phyloP scores from a whole-genome alignment of 2,329 filamentous ascomycete species.

The Dissoconium aciculare region DNA sequence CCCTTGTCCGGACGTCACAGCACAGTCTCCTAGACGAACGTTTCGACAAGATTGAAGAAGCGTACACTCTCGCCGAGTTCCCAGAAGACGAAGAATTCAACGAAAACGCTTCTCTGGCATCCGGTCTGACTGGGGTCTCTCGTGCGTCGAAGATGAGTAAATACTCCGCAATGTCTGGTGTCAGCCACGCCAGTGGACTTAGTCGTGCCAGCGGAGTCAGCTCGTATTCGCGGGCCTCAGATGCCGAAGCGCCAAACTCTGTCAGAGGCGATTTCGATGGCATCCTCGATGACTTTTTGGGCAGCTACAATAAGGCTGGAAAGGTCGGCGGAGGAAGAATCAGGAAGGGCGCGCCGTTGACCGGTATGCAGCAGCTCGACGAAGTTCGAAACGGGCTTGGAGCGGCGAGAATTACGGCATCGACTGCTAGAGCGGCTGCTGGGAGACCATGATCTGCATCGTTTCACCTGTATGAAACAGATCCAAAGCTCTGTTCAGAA shows the following conservation, averaged over 20 bases:
- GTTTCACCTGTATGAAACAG: no score
- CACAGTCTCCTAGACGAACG: conserved; percentile 71
- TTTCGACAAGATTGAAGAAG: conserved; percentile 79
- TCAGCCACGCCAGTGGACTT: conserved; percentile 24
- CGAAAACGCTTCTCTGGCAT: conserved; percentile 28
- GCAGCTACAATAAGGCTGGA: conserved; percentile 53
- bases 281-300: conserved; percentile 88
- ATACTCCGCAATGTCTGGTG: conserved; percentile 26
- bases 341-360: conserved; percentile 64
- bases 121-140: conserved; percentile 30
- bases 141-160: no score
- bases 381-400: conserved; percentile 51
- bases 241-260: conserved; percentile 33
- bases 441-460: no score
- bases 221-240: conserved; percentile 21
- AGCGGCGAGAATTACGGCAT: conserved; percentile 7
- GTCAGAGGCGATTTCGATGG: conserved; percentile 67
- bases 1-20: conserved; percentile 74
- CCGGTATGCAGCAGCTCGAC: conserved; percentile 75
- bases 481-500: no score
- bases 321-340: conserved; percentile 47
- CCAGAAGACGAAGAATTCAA: conserved; percentile 18
- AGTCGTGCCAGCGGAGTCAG: conserved; percentile 25
- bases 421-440: no score
- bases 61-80: conserved; percentile 43